Conservation (phyloP, 371 early-diverging fungal genomes). For the Lichtheimia ornata region DNA sequence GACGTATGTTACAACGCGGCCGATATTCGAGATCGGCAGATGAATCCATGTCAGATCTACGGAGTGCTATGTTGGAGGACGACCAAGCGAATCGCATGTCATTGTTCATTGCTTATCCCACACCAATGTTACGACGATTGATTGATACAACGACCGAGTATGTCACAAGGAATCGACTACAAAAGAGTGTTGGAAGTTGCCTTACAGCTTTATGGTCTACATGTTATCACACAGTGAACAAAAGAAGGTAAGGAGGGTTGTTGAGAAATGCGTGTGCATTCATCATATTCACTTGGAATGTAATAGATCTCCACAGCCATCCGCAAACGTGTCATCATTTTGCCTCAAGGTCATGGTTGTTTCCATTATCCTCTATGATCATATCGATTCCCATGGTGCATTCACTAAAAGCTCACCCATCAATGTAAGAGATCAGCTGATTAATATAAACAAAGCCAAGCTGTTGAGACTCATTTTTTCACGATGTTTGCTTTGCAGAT, state of each 20-base stretch:
- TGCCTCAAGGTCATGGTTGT: slow-evolving; percentile 87
- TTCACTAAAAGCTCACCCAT: slow-evolving; percentile 77
- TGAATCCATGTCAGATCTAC: slow-evolving; percentile 43
- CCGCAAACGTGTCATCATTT: slow-evolving; percentile 3
- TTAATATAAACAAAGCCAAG: too few species aligned
- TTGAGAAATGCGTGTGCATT: not conserved
- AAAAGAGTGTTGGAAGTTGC: slow-evolving; percentile 61
- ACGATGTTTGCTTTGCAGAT: slow-evolving; percentile 35
- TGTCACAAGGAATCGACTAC: slow-evolving; percentile 49
- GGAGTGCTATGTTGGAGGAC: slow-evolving; percentile 74
- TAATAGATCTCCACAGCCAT: not conserved
- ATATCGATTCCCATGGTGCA: slow-evolving; percentile 79
- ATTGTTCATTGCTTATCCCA: slow-evolving; percentile 92
- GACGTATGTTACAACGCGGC: slow-evolving; percentile 84
- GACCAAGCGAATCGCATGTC: slow-evolving; percentile 92
- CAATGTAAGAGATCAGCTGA: slow-evolving; percentile 56
- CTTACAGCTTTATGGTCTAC: slow-evolving; percentile 69
- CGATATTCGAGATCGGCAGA: slow-evolving; percentile 26
- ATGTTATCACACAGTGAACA: slow-evolving; percentile 69
- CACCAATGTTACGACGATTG: slow-evolving; percentile 87
- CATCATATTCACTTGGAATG: too few species aligned
- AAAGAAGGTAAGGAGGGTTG: slow-evolving; percentile 33
- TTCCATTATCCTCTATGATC: slow-evolving; percentile 89
- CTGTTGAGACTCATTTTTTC: slow-evolving; percentile 8
- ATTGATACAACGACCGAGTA: slow-evolving; percentile 73